Evolutionary conservation across 2,329 filamentous ascomycete species (phyloP).

Genomic region (Colletotrichum lupini): DNA sequence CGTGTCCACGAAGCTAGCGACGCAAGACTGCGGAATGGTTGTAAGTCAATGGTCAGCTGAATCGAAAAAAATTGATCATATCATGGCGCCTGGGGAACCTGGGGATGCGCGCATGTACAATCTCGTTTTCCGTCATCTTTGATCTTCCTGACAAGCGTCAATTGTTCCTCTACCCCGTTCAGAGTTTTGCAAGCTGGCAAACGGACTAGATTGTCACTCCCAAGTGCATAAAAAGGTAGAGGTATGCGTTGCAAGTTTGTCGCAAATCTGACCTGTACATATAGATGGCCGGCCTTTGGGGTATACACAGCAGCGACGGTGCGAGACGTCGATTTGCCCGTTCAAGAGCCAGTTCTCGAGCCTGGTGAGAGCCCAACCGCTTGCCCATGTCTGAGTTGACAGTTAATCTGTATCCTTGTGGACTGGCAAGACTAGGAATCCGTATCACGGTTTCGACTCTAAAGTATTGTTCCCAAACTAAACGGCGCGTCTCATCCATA

Average conservation of each 20-base stretch:
- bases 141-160: neutral
- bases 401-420: neutral
- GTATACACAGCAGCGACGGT: neutral
- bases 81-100: neutral
- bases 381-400: neutral
- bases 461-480: neutral
- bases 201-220: neutral
- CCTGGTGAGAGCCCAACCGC: neutral
- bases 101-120: constrained; percentile 2
- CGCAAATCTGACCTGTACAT: neutral
- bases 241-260: neutral
- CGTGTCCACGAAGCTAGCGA: constrained; percentile 2
- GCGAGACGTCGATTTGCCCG: neutral
- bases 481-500: constrained; percentile 7
- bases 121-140: neutral
- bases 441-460: neutral
- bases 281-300: neutral
- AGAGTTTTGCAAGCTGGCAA: neutral
- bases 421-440: neutral
- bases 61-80: neutral
- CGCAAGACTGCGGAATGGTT: neutral
- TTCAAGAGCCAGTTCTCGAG: neutral
- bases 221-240: neutral
- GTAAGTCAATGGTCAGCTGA: neutral
- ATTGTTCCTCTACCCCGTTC: neutral